These are phyloP conservation scores for Penicillium sp. DNA, from an alignment of 2,329 filamentous ascomycete genomes.

Conservation along the genomic window DNA sequence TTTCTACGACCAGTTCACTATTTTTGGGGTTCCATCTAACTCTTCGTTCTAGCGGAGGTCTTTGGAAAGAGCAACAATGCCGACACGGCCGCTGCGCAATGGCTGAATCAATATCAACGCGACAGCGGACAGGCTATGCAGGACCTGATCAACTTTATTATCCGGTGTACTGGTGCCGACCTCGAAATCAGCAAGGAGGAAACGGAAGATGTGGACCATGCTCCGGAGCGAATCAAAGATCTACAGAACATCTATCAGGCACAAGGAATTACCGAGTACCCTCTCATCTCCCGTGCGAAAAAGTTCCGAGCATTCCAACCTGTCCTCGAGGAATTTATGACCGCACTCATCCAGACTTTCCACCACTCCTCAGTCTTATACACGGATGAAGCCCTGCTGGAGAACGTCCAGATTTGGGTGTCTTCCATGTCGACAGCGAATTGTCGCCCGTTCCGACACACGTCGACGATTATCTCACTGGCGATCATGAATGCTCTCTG, in stretches of 20 bases:
- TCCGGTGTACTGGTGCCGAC: conserved; percentile 74
- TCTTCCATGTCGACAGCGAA: conserved; percentile 85
- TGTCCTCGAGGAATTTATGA: conserved; percentile 74
- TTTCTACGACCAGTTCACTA: conserved; percentile 1
- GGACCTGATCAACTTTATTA: conserved; percentile 61
- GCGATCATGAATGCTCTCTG: conserved; percentile 77
- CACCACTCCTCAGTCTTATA: conserved; percentile 82
- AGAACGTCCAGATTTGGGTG: conserved; percentile 88
- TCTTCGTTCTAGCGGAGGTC: conserved; percentile 51
- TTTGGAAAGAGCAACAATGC: conserved; percentile 56
- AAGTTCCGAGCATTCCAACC: conserved; percentile 74
- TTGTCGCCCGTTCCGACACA: conserved; percentile 89
- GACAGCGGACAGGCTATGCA: conserved; percentile 56
- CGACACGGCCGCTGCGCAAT: conserved; percentile 57
- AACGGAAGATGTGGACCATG: conserved; percentile 85
- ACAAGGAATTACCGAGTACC: conserved; percentile 84
- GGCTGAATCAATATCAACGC: conserved; percentile 57
- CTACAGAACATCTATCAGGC: conserved; percentile 85
- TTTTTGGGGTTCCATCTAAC: conserved; percentile 24
- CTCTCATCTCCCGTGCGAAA: conserved; percentile 78
- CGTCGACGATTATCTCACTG: conserved; percentile 79
- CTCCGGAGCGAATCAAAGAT: conserved; percentile 72
- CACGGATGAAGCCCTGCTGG: conserved; percentile 70
- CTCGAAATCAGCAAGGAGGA: conserved; percentile 76
- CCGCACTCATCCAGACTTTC: conserved; percentile 70